These are phyloP conservation scores for Albifimbria verrucaria DNA, from an alignment of 2,329 filamentous ascomycete genomes.

Conservation along the genomic window DNA sequence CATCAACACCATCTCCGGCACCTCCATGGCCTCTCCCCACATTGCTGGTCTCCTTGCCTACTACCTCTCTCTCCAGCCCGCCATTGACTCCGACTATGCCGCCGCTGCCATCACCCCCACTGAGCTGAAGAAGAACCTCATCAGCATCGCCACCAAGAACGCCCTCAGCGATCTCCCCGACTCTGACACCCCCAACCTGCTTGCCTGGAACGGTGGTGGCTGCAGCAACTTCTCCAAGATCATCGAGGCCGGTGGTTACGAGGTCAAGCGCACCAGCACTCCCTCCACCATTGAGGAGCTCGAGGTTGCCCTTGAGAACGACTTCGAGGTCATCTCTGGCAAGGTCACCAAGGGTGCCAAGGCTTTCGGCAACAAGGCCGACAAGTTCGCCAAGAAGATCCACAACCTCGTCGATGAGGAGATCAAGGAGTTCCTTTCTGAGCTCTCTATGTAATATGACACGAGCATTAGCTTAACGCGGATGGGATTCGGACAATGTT, in stretches of 20 bases:
- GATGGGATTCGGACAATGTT: constrained; percentile 16
- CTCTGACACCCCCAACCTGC: constrained; percentile 80
- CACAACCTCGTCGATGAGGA: constrained; percentile 60
- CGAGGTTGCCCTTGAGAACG: constrained; percentile 57
- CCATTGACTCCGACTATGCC: constrained; percentile 85
- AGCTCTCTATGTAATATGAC: constrained; percentile 38
- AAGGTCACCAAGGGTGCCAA: constrained; percentile 54
- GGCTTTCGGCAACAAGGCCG: constrained; percentile 51
- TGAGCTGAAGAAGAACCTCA: constrained; percentile 87
- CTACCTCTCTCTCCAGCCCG: constrained; percentile 92
- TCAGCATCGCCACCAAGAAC: constrained; percentile 76
- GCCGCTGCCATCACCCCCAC: constrained; percentile 86
- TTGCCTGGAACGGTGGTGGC: constrained; percentile 98
- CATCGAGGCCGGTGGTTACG: constrained; percentile 69
- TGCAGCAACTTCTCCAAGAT: constrained; percentile 87
- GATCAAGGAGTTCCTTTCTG: constrained; percentile 56
- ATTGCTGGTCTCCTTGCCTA: constrained; percentile 96
- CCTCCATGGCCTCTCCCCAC: constrained; percentile 98
- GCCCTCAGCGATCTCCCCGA: constrained; percentile 77
- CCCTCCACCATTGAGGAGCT: constrained; percentile 53
- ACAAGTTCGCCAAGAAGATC: constrained; percentile 62
- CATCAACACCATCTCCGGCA: constrained; percentile 98
- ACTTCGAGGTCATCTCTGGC: constrained; percentile 56
- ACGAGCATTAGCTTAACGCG: constrained; percentile 14
- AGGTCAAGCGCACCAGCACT: constrained; percentile 45